Percentiles rank a stretch among this genome's conserved stretches.
Evolutionary conservation across 2,329 filamentous ascomycete species (phyloP).

Genomic region (Botrytis squamosa): DNA sequence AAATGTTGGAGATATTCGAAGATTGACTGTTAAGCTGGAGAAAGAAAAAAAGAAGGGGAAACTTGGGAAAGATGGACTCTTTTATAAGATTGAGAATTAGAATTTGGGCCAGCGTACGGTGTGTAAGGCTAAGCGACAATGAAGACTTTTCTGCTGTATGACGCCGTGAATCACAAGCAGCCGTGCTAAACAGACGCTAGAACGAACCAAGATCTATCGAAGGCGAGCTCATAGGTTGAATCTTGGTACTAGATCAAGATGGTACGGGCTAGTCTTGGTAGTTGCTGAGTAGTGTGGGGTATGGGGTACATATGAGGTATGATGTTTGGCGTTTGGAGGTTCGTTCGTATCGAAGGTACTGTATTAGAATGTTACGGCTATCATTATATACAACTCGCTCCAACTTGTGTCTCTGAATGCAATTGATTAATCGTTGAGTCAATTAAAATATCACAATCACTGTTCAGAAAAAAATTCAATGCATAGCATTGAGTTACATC

Average conservation of each 20-base stretch:
- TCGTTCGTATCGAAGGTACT: neutral
- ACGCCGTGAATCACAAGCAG: neutral
- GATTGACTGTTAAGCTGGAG: neutral
- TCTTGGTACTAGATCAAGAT: neutral
- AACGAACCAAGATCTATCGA: neutral
- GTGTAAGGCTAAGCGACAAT: neutral
- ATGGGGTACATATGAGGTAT: neutral
- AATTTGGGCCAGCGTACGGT: neutral
- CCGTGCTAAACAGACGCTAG: neutral
- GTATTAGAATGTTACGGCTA: neutral
- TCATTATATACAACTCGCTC: neutral
- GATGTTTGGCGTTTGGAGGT: too few relatives aligned
- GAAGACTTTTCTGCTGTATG: neutral
- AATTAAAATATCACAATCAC: neutral
- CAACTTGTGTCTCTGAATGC: neutral
- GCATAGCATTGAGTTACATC: neutral
- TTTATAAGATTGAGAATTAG: neutral
- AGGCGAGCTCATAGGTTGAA: neutral
- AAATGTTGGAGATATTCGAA: neutral
- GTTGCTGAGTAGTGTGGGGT: neutral
- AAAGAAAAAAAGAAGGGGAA: neutral
- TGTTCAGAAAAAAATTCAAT: fast-evolving
- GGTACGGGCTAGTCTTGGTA: neutral
- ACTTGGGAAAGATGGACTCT: neutral
- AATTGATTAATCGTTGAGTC: neutral